Evolutionary conservation across 2,329 filamentous ascomycete genomes (phyloP), one percentile per base, ranked within the genome.

Genomic region (Alternaria arborescens): DNA sequence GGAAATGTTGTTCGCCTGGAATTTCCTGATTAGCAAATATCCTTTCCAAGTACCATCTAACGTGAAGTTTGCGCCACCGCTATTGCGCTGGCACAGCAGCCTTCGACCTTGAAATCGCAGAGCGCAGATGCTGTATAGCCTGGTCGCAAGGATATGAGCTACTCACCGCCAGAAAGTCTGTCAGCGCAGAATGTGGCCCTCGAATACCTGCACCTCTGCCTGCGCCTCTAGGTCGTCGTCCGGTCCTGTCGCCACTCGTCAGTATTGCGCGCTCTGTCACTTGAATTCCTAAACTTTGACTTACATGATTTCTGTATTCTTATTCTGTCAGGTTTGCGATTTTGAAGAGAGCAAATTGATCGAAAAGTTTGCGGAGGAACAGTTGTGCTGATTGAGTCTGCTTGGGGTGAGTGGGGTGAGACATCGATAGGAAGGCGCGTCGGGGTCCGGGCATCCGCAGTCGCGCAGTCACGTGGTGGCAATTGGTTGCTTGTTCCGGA

Each of bases 1-100:
- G 22, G 87, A 91, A 66, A 93, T 93, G 70, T 92, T 92, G 76
- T 91, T 89, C 3, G 89, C 87, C 86, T 90, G 58, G 22, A 2
- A 18, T 41, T 18, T 40, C 43, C 5, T 57, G n/a, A 26, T 53
- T 24, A 53, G 50, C 18, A 12, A 6, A 38, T 18, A 14, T 12
- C 12, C 16, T 28, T 14, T 26, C 4, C 28, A 36, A 16, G 12
- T 16, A 7, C 3, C 24, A 3, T 5, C 4, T 8, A 3, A 8
- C 16, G 30, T 24, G 46, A 12, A 8, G 14, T 26, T 50, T 26
- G 46, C 46, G 46, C 46, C 4, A 14, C 46, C 20, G 20, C 14
- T 18, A 14, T 50, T 11, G 30, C 18, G 11, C 5, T 11, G 16
- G 5, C 32, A 4, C 20, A 36, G 20, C 32, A 5, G 46, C 32